Percentiles rank a stretch among this genome's conserved stretches.
Conservation (phyloP, 2,329 filamentous ascomycete species). For the Aotearoamyces nothofagi region DNA sequence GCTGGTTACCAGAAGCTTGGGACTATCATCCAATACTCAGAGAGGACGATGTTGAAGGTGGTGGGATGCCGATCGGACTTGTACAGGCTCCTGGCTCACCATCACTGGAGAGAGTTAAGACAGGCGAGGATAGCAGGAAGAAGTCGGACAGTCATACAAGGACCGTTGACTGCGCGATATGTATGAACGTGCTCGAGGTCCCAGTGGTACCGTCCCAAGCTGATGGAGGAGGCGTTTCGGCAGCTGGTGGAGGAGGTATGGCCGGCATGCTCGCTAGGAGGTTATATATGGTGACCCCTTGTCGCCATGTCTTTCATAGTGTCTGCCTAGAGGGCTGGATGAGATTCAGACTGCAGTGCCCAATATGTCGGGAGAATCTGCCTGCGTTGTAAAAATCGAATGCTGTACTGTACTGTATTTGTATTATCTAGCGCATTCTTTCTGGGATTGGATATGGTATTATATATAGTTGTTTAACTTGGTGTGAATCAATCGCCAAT, state of each 20-base stretch:
- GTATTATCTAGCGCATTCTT: no score
- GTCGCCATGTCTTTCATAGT: constrained; percentile 89
- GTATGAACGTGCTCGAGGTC: constrained; percentile 81
- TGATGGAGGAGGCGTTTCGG: constrained; percentile 23
- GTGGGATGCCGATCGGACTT: constrained; percentile 66
- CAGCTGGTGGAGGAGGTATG: constrained; percentile 32
- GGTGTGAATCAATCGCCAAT: no score
- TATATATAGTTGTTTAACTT: no score
- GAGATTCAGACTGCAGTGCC: constrained; percentile 82
- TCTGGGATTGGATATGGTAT: no score
- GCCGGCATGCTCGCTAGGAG: constrained; percentile 62
- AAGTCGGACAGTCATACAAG: constrained; percentile 28
- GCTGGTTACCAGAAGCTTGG: constrained; percentile 62
- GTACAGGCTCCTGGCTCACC: constrained; percentile 21
- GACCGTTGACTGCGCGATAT: constrained; percentile 85
- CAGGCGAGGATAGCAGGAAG: constrained; percentile 18
- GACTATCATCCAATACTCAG: constrained; percentile 88
- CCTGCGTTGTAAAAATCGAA: constrained; percentile 60
- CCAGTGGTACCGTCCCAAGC: constrained; percentile 54
- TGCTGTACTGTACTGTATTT: no score
- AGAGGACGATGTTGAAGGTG: constrained; percentile 68
- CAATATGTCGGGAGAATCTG: constrained; percentile 81
- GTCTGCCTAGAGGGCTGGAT: constrained; percentile 92
- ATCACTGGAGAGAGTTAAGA: constrained; percentile 7
- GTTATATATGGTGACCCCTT: constrained; percentile 94